phyloP scores from a whole-genome alignment of 192 early-diverging fungal species.

The Gamsiella multidivaricata region DNA sequence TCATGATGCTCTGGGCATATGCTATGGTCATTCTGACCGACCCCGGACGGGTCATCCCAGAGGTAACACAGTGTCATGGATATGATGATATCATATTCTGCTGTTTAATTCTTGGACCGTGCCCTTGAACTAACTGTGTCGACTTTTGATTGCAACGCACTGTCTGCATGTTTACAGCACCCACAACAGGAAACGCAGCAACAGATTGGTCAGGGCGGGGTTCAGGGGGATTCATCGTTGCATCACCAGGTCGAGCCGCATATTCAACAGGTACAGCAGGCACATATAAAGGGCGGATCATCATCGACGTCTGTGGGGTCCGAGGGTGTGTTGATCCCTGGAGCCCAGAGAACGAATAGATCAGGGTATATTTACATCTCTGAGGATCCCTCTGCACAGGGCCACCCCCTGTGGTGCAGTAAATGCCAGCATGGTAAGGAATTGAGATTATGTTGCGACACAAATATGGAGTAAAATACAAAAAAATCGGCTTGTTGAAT shows the following conservation, averaged over 20 bases:
- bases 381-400: conserved; percentile 42
- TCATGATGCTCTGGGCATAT: conserved; percentile 49
- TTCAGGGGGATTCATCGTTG: background rate
- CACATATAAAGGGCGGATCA: background rate
- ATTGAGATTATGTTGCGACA: background rate
- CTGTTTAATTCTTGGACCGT: background rate
- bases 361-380: conserved; percentile 38
- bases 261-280: conserved; percentile 4
- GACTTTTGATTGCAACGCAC: too few species aligned
- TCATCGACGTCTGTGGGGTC: background rate
- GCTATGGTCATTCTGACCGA: conserved; percentile 45
- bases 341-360: conserved; percentile 32
- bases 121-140: background rate
- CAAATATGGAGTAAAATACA: too few species aligned
- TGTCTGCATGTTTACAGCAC: background rate
- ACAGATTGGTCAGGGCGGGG: background rate
- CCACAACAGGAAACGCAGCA: background rate
- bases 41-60: conserved; percentile 33
- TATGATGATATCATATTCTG: conserved; percentile 18
- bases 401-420: conserved; percentile 45
- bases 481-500: too few species aligned
- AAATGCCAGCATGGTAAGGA: conserved; percentile 49
- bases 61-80: conserved; percentile 15
- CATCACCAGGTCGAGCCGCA: conserved; percentile 11
- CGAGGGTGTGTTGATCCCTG: conserved; percentile 35